A percentile compares a stretch with the other conserved stretches of the same genome.
Evolutionary conservation across 257 asterid species (phyloP).

Genomic region (Plantago ovata): DNA sequence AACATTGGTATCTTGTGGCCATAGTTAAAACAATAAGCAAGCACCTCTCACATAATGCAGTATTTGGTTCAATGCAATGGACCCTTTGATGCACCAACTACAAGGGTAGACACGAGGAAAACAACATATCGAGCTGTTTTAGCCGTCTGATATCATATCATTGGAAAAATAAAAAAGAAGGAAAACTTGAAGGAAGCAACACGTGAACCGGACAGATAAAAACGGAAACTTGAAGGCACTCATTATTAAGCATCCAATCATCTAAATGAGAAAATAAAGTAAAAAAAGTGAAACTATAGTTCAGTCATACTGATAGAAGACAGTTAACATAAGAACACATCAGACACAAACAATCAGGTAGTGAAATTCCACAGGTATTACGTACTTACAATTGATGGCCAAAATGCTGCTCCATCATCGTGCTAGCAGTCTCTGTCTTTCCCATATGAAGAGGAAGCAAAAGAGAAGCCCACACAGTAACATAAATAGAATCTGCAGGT

Average conservation of each 20-base stretch:
- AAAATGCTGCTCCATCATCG: conserved; percentile 69
- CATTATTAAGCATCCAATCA: not conserved
- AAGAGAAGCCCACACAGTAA: conserved; percentile 90
- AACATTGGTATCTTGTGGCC: not conserved
- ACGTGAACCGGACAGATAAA: not conserved
- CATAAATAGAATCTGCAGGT: conserved; percentile 61
- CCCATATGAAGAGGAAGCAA: conserved; percentile 88
- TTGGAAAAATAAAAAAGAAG: not conserved
- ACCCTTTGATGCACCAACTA: not conserved
- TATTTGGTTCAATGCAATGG: not conserved
- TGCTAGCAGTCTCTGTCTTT: conserved; percentile 56
- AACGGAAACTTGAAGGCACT: not conserved
- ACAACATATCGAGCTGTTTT: not conserved
- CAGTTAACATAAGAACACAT: not conserved
- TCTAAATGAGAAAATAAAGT: not conserved
- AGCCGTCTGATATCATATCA: not conserved
- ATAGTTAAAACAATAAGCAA: not conserved
- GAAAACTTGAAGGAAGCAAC: too few species aligned
- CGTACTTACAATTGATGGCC: conserved; percentile 73
- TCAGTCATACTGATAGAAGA: not conserved
- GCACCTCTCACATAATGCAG: not conserved
- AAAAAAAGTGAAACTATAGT: not conserved
- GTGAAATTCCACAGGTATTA: not conserved
- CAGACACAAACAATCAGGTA: not conserved
- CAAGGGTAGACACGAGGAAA: not conserved